Percentiles rank a stretch among this genome's conserved stretches.
Conservation (phyloP, 2,329 filamentous ascomycete species). For the Tolypocladium capitatum region DNA sequence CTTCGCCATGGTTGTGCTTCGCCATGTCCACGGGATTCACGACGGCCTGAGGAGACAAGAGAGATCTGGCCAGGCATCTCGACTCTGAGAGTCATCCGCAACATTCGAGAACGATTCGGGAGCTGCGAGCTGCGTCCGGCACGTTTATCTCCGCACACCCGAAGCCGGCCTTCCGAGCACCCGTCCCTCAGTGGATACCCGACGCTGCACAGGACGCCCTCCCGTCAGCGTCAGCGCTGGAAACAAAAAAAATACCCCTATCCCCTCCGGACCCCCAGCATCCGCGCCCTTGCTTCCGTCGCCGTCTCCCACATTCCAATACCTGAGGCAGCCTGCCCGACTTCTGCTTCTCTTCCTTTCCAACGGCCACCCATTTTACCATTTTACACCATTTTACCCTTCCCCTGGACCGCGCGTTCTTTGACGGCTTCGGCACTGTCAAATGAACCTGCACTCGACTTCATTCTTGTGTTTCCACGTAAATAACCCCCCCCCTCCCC, state of each 20-base stretch:
- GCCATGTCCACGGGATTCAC: background rate
- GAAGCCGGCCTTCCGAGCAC: background rate
- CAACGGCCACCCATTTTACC: background rate
- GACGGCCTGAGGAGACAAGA: background rate
- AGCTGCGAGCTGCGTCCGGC: background rate
- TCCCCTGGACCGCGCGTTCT: slow-evolving; percentile 58
- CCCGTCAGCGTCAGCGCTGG: background rate
- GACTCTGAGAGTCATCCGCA: too few species aligned
- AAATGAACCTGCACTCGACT: slow-evolving; percentile 92
- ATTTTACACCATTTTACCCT: slow-evolving; percentile 10
- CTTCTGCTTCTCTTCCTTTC: slow-evolving; percentile 4
- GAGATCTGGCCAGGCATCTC: background rate
- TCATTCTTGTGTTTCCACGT: slow-evolving; percentile 50
- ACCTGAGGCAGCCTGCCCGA: slow-evolving; percentile 1
- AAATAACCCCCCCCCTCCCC: slow-evolving; percentile 22
- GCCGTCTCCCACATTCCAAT: slow-evolving; percentile 1
- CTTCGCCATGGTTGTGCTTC: background rate
- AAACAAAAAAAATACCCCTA: background rate
- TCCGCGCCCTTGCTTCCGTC: background rate
- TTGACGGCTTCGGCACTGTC: slow-evolving; percentile 78
- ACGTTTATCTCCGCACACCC: background rate
- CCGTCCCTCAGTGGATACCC: background rate
- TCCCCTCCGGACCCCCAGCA: background rate
- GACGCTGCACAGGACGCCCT: background rate
- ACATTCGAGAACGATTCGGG: background rate